A percentile compares a stretch with the other conserved stretches of the same genome.
Evolutionary conservation across 169 alveolate genomes (phyloP).

Genomic region (Pseudocohnilembus persalinus): DNA sequence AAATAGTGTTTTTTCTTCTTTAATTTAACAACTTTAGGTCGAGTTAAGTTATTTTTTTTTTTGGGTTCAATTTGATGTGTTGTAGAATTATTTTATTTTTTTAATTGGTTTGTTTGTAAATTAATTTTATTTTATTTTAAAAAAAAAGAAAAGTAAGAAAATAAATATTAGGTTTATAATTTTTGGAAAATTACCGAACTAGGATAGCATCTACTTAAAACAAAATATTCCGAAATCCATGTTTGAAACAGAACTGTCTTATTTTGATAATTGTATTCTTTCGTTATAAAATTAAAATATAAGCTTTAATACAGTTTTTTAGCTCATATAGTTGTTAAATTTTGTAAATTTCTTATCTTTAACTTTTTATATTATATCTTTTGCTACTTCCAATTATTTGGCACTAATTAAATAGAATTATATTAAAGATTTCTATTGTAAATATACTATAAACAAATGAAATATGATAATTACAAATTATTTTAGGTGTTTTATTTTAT

Average conservation of each 20-base stretch:
- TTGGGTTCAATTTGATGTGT: too few species aligned
- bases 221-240: conserved; percentile 27
- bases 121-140: too few species aligned
- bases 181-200: too few species aligned
- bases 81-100: too few species aligned
- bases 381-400: conserved; percentile 26
- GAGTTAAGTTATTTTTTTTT: too few species aligned
- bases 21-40: too few species aligned
- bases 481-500: neutral
- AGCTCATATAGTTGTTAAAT: conserved; percentile 31
- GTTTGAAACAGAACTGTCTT: conserved; percentile 9
- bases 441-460: too few species aligned
- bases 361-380: conserved; percentile 24
- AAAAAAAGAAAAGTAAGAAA: too few species aligned
- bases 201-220: neutral
- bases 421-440: too few species aligned
- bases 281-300: conserved; percentile 31
- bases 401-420: neutral
- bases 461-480: neutral
- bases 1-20: too few species aligned
- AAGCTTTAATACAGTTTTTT: conserved; percentile 33
- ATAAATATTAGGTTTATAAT: too few species aligned
- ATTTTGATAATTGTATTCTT: conserved; percentile 17
- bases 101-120: too few species aligned
- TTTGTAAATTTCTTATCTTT: conserved; percentile 32